Evolutionary conservation across 1,139 yeast species (phyloP).

Genomic region (Taiozyma sp.): DNA sequence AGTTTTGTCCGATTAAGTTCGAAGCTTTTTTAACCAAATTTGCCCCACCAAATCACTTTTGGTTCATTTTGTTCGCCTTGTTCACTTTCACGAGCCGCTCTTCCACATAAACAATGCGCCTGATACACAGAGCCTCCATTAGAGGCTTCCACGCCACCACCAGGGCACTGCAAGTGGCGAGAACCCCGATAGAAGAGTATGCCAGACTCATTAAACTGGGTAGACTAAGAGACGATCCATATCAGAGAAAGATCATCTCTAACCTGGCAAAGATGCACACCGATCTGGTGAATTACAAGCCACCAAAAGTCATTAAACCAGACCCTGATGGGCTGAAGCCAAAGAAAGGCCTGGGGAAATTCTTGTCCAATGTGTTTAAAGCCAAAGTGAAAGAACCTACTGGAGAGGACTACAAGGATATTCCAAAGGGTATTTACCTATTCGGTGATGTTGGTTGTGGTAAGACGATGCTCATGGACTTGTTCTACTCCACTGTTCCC

Average conservation of each 20-base stretch:
- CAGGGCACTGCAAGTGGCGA: neutral
- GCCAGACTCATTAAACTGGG: slow-evolving; percentile 48
- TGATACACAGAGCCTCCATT: neutral
- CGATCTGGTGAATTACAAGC: slow-evolving; percentile 41
- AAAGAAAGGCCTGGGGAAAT: slow-evolving; percentile 37
- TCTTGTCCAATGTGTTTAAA: slow-evolving; percentile 26
- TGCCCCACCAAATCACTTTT: neutral
- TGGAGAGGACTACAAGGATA: slow-evolving; percentile 23
- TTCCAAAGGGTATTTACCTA: slow-evolving; percentile 79
- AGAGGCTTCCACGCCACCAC: neutral
- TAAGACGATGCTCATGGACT: slow-evolving; percentile 96
- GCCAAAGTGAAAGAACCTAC: slow-evolving; percentile 10
- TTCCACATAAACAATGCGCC: neutral
- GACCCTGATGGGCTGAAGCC: slow-evolving; percentile 34
- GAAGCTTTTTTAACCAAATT: neutral
- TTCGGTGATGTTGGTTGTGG: slow-evolving; percentile 99
- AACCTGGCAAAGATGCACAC: slow-evolving; percentile 49
- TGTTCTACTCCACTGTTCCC: slow-evolving; percentile 83
- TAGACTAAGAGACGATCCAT: slow-evolving; percentile 55
- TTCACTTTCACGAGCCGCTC: too few species aligned
- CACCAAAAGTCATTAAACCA: slow-evolving; percentile 38
- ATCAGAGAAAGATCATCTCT: slow-evolving; percentile 56
- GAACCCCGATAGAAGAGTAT: slow-evolving; percentile 55
- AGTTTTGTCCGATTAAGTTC: neutral
- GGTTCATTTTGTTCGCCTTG: neutral